Evolutionary conservation across 2,329 filamentous ascomycete species (phyloP).

Genomic region (Phaeomoniella chlamydospora): DNA sequence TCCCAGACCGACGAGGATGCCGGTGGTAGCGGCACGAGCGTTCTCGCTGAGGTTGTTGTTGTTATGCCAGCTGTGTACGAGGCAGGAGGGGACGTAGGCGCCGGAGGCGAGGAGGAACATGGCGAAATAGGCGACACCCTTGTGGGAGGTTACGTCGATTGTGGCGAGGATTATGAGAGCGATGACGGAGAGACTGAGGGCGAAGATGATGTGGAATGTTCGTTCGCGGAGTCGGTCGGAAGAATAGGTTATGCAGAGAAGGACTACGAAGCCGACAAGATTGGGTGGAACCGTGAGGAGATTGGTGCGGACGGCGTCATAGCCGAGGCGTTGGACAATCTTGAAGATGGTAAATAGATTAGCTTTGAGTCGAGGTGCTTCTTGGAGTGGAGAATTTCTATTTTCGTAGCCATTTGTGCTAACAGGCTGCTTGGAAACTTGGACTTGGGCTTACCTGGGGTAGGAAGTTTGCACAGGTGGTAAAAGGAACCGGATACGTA

Average conservation of each 20-base stretch:
- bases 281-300: constrained; percentile 36
- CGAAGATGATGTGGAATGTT: constrained; percentile 29
- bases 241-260: constrained; percentile 28
- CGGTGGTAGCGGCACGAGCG: constrained; percentile 32
- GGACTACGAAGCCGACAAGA: constrained; percentile 29
- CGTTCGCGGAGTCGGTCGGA: constrained; percentile 31
- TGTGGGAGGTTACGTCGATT: constrained; percentile 25
- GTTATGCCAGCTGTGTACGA: constrained; percentile 37
- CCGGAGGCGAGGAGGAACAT: constrained; percentile 29
- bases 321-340: constrained; percentile 30
- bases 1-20: constrained; percentile 31
- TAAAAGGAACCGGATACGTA: constrained; percentile 34
- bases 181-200: constrained; percentile 23
- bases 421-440: no score
- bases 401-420: no score
- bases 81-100: constrained; percentile 30
- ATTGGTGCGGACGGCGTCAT: constrained; percentile 30
- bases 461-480: constrained; percentile 31
- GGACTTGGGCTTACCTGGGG: no score
- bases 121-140: constrained; percentile 34
- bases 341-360: constrained; percentile 3
- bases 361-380: no score
- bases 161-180: constrained; percentile 30
- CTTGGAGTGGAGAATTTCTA: no score
- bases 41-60: constrained; percentile 39